A percentile compares a stretch with the other conserved stretches of the same genome.
Conservation (phyloP, 2,329 filamentous ascomycete species). For the Metarhizium rileyi region DNA sequence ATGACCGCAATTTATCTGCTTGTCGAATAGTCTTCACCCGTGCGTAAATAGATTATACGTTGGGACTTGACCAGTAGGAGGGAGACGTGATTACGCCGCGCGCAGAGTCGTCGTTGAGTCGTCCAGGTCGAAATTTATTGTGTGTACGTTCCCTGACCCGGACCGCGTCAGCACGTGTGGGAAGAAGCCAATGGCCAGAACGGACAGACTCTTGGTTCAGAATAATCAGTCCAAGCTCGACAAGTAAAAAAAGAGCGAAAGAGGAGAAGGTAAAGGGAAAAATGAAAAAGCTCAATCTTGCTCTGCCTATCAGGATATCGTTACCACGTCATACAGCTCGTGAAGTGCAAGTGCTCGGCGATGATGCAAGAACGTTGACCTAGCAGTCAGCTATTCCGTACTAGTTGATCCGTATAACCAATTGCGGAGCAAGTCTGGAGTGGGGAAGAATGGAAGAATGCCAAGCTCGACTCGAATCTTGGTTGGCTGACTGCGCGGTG, state of each 20-base stretch:
- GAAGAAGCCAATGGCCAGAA: background rate
- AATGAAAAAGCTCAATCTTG: background rate
- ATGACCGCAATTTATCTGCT: conserved; percentile 32
- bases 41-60: background rate
- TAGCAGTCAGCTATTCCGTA: no score
- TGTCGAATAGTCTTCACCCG: background rate
- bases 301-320: background rate
- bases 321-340: background rate
- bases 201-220: background rate
- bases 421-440: no score
- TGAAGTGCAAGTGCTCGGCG: background rate
- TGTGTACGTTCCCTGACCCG: no score
- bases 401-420: no score
- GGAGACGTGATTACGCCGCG: no score
- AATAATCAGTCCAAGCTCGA: background rate
- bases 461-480: no score
- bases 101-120: no score
- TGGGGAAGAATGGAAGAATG: no score
- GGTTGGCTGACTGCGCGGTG: no score
- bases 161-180: no score
- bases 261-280: background rate
- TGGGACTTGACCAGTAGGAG: background rate
- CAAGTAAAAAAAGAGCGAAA: no score
- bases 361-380: background rate
- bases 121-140: no score